A percentile compares a stretch with the other conserved stretches of the same genome.
phyloP scores from a whole-genome alignment of 2,329 filamentous ascomycete genomes.

The Paecilomyces formosus region DNA sequence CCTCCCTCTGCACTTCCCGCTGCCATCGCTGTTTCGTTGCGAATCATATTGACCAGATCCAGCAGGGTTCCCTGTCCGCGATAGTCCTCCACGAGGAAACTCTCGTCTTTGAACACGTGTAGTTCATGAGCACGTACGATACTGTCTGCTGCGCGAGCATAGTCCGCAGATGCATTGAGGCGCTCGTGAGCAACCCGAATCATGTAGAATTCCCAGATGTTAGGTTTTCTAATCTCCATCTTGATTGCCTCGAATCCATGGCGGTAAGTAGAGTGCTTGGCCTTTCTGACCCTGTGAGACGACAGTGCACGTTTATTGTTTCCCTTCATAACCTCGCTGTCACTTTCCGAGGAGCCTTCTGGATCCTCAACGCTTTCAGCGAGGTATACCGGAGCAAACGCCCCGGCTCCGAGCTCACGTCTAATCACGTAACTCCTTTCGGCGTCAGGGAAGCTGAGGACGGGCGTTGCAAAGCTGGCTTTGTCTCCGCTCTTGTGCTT shows the following conservation, averaged over 20 bases:
- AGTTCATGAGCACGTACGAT: constrained; percentile 80
- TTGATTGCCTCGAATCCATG: constrained; percentile 79
- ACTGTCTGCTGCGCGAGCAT: constrained; percentile 63
- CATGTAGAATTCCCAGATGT: constrained; percentile 94
- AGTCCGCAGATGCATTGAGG: constrained; percentile 52
- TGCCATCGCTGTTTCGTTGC: constrained; percentile 53
- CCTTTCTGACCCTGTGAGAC: constrained; percentile 31
- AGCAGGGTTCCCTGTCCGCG: constrained; percentile 85
- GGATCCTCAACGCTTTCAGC: constrained; percentile 63
- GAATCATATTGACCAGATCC: constrained; percentile 86
- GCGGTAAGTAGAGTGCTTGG: constrained; percentile 20
- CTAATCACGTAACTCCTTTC: constrained; percentile 67
- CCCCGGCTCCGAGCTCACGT: constrained; percentile 82
- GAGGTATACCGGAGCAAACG: constrained; percentile 92
- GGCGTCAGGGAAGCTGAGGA: constrained; percentile 60
- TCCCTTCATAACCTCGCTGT: constrained; percentile 31
- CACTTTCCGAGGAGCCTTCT: constrained; percentile 28
- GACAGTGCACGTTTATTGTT: constrained; percentile 49
- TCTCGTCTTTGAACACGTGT: constrained; percentile 85
- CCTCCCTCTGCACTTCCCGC: constrained; percentile 47
- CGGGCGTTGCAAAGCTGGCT: constrained; percentile 52
- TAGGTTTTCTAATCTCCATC: constrained; percentile 76
- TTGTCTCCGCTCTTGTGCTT: constrained; percentile 47
- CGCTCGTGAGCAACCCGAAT: constrained; percentile 75
- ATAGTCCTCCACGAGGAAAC: constrained; percentile 80